These are phyloP conservation scores for Rhododendron henanense DNA, from an alignment of 148 eudicot species.

Conservation along the genomic window DNA sequence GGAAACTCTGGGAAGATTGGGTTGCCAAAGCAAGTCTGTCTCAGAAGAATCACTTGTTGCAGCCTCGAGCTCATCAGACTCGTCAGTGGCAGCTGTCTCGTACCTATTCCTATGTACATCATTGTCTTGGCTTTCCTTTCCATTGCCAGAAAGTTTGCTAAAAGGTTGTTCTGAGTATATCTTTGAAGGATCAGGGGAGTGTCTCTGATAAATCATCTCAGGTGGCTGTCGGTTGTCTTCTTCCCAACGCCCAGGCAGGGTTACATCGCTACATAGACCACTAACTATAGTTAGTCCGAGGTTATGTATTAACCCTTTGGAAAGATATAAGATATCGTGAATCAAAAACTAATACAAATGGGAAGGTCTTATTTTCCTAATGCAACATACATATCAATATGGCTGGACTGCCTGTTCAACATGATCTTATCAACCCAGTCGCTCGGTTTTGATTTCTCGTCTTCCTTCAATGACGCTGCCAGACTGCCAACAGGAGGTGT, in stretches of 20 bases:
- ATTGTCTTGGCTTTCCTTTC: constrained; percentile 29
- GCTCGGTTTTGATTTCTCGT: constrained; percentile 29
- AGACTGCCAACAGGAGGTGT: constrained; percentile 41
- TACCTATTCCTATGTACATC: constrained; percentile 30
- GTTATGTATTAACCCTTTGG: not conserved
- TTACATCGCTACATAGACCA: constrained; percentile 24
- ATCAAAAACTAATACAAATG: not conserved
- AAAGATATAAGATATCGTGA: not conserved
- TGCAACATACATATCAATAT: not conserved
- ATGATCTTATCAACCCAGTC: constrained; percentile 45
- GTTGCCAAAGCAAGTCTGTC: constrained; percentile 41
- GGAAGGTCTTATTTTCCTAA: not conserved
- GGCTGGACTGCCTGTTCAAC: constrained; percentile 23
- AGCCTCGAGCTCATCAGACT: constrained; percentile 55
- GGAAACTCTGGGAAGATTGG: constrained; percentile 35
- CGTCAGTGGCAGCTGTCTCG: constrained; percentile 40
- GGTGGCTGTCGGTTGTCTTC: constrained; percentile 32
- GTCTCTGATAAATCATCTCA: constrained; percentile 23
- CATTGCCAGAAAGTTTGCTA: constrained; percentile 8
- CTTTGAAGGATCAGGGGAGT: constrained; percentile 21
- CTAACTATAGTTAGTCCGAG: constrained; percentile 6
- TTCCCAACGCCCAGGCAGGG: constrained; percentile 21
- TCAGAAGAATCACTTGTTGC: constrained; percentile 77
- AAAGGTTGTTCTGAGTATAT: constrained; percentile 26
- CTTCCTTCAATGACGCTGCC: constrained; percentile 29